These are phyloP conservation scores for Wickerhamomyces alni DNA, from an alignment of 805 yeast genomes.

Conservation along the genomic window DNA sequence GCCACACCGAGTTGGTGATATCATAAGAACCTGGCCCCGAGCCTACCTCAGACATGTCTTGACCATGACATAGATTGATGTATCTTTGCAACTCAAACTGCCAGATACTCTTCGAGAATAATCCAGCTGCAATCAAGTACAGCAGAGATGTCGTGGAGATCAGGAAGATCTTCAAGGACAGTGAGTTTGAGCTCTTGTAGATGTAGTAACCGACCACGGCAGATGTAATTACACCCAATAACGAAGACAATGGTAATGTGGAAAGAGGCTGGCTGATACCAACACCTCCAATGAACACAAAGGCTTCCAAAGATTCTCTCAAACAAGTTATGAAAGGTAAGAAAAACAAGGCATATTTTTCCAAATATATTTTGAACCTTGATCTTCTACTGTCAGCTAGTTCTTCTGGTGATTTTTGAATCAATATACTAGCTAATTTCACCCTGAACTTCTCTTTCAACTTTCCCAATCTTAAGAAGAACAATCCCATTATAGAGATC, in stretches of 20 bases:
- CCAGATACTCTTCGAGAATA: constrained; percentile 87
- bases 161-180: constrained; percentile 70
- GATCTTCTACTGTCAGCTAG: constrained; percentile 15
- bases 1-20: constrained; percentile 78
- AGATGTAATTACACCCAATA: constrained; percentile 56
- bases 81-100: constrained; percentile 75
- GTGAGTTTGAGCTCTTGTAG: constrained; percentile 73
- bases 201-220: constrained; percentile 56
- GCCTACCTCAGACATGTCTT: constrained; percentile 83
- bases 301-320: constrained; percentile 89
- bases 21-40: constrained; percentile 94
- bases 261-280: constrained; percentile 65
- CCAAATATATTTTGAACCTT: constrained; percentile 32
- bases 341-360: constrained; percentile 65
- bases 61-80: constrained; percentile 69
- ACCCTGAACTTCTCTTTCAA: constrained; percentile 78
- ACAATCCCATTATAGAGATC: constrained; percentile 83
- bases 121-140: constrained; percentile 81
- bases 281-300: constrained; percentile 86
- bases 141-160: constrained; percentile 73
- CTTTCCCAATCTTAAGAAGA: constrained; percentile 73
- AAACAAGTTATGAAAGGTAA: constrained; percentile 82
- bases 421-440: constrained; percentile 42
- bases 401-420: constrained; percentile 23
- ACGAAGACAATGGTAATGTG: constrained; percentile 58